Evolutionary conservation across 31 red algal genomes (phyloP).

Genomic region (Endocladia muricata): DNA sequence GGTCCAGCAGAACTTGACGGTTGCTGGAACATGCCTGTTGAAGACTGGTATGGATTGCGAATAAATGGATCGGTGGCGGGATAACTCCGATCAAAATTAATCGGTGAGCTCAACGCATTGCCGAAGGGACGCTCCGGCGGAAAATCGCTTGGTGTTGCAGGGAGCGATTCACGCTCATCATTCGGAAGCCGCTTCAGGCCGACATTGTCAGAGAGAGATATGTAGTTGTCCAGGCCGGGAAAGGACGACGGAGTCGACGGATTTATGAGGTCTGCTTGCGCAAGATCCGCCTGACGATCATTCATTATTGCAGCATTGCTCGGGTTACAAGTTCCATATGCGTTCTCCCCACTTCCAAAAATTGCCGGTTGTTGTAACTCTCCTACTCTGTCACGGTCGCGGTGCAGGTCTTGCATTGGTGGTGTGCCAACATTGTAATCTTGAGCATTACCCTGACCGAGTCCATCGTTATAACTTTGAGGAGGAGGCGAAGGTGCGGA

Average conservation of each 20-base stretch:
- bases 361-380: too few species aligned
- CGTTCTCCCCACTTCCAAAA: background rate
- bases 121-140: background rate
- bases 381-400: too few species aligned
- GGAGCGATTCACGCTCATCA: conserved; percentile 9
- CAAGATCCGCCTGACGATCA: background rate
- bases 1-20: background rate
- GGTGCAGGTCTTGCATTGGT: too few species aligned
- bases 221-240: conserved; percentile 2
- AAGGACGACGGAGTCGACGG: conserved; percentile 1
- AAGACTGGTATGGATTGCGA: background rate
- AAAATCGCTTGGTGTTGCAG: conserved; percentile 1
- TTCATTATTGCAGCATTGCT: background rate
- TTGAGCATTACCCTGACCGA: too few species aligned
- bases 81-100: conserved; percentile 1
- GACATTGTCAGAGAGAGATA: background rate
- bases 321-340: conserved; percentile 3
- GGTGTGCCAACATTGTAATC: too few species aligned
- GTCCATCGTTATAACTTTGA: too few species aligned
- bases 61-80: background rate
- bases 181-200: conserved; percentile 3
- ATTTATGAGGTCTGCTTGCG: background rate
- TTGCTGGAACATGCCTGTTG: background rate
- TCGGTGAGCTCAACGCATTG: background rate
- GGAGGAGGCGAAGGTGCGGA: too few species aligned